Conservation (phyloP, 2,329 filamentous ascomycete genomes). For the Trichoderma lentiforme region DNA sequence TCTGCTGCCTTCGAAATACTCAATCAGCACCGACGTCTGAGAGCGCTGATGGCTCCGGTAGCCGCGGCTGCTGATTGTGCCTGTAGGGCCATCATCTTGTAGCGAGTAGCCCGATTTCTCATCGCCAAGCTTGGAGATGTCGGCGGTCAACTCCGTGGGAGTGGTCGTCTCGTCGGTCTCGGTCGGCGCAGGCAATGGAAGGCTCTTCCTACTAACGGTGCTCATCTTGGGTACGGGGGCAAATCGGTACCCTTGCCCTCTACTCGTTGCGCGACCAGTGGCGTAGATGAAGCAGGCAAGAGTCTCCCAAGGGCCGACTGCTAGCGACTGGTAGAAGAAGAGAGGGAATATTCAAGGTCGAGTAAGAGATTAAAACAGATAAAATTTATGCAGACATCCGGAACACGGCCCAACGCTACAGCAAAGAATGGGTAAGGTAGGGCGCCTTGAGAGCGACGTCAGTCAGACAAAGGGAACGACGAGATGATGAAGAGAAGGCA, state of each 20-base stretch:
- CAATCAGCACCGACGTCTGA: conserved; percentile 87
- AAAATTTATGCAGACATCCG: conserved; percentile 14
- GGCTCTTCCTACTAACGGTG: conserved; percentile 53
- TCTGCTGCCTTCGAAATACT: conserved; percentile 87
- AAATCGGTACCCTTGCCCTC: not conserved
- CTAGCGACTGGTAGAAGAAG: not conserved
- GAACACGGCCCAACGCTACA: conserved; percentile 5
- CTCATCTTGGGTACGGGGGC: conserved; percentile 45
- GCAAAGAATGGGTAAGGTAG: not conserved
- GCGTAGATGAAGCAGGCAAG: not conserved
- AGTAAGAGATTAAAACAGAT: conserved; percentile 4
- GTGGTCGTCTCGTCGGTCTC: conserved; percentile 64
- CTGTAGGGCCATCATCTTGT: conserved; percentile 82
- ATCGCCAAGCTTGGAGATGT: conserved; percentile 65
- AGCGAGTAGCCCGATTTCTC: conserved; percentile 74
- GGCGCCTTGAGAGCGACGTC: conserved; percentile 2
- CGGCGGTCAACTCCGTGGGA: conserved; percentile 61
- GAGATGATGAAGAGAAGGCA: not conserved
- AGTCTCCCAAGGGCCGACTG: not conserved
- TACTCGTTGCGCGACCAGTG: not conserved
- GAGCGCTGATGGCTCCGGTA: conserved; percentile 57
- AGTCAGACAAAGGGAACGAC: not conserved
- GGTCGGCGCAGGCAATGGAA: conserved; percentile 75
- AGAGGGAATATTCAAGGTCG: not conserved
- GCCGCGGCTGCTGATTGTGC: conserved; percentile 81